Conservation (phyloP, 345 rosid species). For the Boechera retrofracta region DNA sequence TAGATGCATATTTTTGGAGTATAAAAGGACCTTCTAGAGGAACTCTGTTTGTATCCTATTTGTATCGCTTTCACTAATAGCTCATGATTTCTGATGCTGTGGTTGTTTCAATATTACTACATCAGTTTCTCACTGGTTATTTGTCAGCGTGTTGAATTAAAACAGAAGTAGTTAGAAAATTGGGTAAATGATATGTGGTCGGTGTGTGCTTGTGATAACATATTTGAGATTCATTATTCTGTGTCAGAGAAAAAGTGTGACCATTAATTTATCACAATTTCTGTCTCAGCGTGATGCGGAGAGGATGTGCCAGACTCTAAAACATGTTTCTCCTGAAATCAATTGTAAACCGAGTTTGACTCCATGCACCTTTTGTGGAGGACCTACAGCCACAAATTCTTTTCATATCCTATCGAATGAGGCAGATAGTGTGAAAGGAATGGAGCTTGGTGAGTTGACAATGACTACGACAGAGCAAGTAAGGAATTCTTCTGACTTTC, state of each 20-base stretch:
- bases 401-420: constrained; percentile 65
- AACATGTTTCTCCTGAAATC: constrained; percentile 49
- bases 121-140: background rate
- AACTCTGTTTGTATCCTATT: background rate
- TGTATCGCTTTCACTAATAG: background rate
- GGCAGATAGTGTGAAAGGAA: constrained; percentile 48
- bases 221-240: constrained; percentile 19
- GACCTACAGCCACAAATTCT: constrained; percentile 55
- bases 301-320: constrained; percentile 64
- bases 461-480: constrained; percentile 60
- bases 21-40: background rate
- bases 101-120: background rate
- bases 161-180: constrained; percentile 3
- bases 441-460: constrained; percentile 50
- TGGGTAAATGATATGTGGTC: constrained; percentile 20
- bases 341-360: constrained; percentile 46
- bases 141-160: background rate
- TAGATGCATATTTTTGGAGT: background rate
- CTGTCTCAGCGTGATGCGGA: constrained; percentile 71
- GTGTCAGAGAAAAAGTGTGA: background rate
- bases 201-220: background rate
- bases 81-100: background rate
- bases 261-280: constrained; percentile 1
- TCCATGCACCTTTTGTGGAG: constrained; percentile 64
- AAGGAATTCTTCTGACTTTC: constrained; percentile 38